Percentiles rank a stretch among this genome's conserved stretches.
These are phyloP conservation scores for Prunus mume DNA, from an alignment of 306 rosid species.

Conservation along the genomic window DNA sequence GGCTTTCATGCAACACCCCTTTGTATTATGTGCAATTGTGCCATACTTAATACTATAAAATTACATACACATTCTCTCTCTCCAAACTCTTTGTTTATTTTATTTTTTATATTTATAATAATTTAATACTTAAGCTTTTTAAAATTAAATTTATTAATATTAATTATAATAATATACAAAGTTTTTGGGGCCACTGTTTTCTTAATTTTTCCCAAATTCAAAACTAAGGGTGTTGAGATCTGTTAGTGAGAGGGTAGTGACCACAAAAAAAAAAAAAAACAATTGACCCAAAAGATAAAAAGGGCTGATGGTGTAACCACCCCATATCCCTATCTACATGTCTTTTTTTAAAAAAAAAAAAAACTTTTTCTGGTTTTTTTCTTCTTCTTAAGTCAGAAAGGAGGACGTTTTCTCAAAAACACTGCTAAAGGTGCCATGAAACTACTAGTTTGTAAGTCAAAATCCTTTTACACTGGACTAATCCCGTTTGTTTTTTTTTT, in stretches of 20 bases:
- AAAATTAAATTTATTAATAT: no score
- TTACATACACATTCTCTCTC: not conserved
- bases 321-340: not conserved
- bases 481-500: no score
- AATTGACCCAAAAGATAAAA: not conserved
- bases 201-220: conserved; percentile 3
- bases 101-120: not conserved
- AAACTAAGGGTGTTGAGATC: conserved; percentile 14
- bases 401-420: no score
- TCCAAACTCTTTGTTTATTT: not conserved
- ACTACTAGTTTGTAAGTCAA: no score
- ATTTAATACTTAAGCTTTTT: no score
- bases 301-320: not conserved
- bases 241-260: conserved; percentile 10
- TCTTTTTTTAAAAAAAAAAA: not conserved
- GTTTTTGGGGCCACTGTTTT: conserved; percentile 3
- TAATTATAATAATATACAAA: no score
- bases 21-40: conserved; percentile 25
- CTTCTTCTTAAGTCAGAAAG: no score
- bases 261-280: conserved; percentile 9
- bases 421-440: no score
- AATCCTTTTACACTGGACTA: no score
- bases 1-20: conserved; percentile 40
- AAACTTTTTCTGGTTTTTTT: not conserved
- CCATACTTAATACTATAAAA: not conserved